phyloP scores from a whole-genome alignment of 2,329 filamentous ascomycete species.

The Epichloe brachyelytri region DNA sequence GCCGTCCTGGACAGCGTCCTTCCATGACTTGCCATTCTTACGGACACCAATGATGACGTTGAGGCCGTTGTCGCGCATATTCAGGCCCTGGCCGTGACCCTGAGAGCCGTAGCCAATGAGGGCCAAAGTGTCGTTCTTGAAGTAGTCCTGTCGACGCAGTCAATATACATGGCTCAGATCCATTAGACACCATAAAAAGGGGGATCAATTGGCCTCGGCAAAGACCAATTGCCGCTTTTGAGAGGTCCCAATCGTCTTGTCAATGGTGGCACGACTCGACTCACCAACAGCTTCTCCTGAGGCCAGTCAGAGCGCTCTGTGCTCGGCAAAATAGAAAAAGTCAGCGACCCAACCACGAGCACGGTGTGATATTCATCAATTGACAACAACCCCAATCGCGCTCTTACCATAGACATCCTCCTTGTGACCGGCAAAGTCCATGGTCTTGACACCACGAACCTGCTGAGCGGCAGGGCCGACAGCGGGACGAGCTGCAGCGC shows the following conservation, averaged over 20 bases:
- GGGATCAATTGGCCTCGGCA: neutral
- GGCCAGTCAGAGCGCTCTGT: slow-evolving; percentile 97
- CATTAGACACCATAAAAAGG: too few species aligned
- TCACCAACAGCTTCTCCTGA: slow-evolving; percentile 89
- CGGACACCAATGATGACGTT: slow-evolving; percentile 98
- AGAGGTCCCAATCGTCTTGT: neutral
- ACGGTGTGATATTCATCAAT: neutral
- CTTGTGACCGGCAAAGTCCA: slow-evolving; percentile 93
- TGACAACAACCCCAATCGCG: neutral
- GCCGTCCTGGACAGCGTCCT: slow-evolving; percentile 91
- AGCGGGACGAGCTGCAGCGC: slow-evolving; percentile 37
- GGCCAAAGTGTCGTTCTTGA: slow-evolving; percentile 98
- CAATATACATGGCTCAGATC: neutral
- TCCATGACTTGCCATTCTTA: slow-evolving; percentile 97
- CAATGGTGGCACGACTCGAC: slow-evolving; percentile 23
- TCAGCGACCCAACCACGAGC: slow-evolving; percentile 7
- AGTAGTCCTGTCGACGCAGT: slow-evolving; percentile 61
- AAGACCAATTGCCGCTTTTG: neutral
- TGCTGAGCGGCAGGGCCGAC: slow-evolving; percentile 49
- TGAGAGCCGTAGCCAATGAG: slow-evolving; percentile 97
- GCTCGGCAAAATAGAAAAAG: neutral
- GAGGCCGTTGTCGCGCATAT: slow-evolving; percentile 98
- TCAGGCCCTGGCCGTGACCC: slow-evolving; percentile 97
- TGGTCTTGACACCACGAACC: slow-evolving; percentile 88
- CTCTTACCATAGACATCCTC: slow-evolving; percentile 81